A percentile compares a stretch with the other conserved stretches of the same genome.
Conservation (phyloP, 1,139 yeast species). For the Candida gigantensis region DNA sequence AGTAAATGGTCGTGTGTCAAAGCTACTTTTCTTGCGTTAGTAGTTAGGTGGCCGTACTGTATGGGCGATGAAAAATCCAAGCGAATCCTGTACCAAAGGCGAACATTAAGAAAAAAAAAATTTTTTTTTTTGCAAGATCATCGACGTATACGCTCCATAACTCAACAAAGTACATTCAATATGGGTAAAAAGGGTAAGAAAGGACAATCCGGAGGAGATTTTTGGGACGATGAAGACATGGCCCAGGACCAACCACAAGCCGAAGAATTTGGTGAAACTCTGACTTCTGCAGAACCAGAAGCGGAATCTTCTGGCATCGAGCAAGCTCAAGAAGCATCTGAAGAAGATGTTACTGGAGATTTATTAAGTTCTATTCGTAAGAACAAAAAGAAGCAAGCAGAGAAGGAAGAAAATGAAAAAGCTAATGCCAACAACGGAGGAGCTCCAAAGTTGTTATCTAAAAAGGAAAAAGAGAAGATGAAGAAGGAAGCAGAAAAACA, state of each 20-base stretch:
- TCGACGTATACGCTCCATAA: background rate
- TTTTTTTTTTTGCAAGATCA: slow-evolving; percentile 5
- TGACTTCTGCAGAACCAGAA: slow-evolving; percentile 26
- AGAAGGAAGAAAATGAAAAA: slow-evolving; percentile 54
- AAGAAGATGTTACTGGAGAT: slow-evolving; percentile 57
- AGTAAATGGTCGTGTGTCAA: too few relatives aligned
- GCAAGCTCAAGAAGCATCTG: slow-evolving; percentile 34
- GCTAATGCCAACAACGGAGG: slow-evolving; percentile 32
- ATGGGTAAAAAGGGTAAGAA: slow-evolving; percentile 59
- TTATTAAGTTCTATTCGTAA: slow-evolving; percentile 81
- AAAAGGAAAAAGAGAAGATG: slow-evolving; percentile 96
- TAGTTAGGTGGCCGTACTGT: too few relatives aligned
- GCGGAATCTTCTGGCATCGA: slow-evolving; percentile 20
- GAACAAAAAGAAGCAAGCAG: slow-evolving; percentile 74
- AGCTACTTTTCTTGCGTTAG: too few relatives aligned
- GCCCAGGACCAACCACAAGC: slow-evolving; percentile 58
- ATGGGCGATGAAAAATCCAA: too few relatives aligned
- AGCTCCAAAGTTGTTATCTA: slow-evolving; percentile 79
- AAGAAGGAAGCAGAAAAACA: slow-evolving; percentile 97
- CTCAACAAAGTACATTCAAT: slow-evolving; percentile 2
- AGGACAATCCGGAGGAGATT: slow-evolving; percentile 59
- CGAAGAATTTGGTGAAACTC: slow-evolving; percentile 54
- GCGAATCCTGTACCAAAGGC: background rate
- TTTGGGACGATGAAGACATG: slow-evolving; percentile 80
- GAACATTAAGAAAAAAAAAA: slow-evolving; percentile 1